Conservation (phyloP, 257 asterid species). For the Nicotiana noctiflora region DNA sequence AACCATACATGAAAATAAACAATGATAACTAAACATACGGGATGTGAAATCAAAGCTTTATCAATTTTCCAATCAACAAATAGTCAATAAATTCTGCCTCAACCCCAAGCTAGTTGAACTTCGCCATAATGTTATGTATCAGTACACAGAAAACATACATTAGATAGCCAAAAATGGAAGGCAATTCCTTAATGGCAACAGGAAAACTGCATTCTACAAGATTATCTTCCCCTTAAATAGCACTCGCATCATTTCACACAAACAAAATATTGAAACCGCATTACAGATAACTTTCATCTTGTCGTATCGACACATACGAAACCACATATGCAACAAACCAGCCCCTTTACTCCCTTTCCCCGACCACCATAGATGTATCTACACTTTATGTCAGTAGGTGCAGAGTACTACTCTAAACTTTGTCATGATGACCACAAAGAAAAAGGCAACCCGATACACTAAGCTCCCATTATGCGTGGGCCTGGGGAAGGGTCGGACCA, state of each 20-base stretch:
- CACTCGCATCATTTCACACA: background rate
- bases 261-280: background rate
- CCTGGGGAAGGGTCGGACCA: too few relatives aligned
- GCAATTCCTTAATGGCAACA: background rate
- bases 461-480: too few relatives aligned
- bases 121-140: background rate
- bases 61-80: background rate
- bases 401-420: background rate
- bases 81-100: background rate
- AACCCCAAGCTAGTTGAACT: background rate
- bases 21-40: background rate
- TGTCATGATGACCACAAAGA: too few relatives aligned
- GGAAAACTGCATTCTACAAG: background rate
- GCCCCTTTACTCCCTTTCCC: background rate
- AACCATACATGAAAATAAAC: background rate
- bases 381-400: background rate
- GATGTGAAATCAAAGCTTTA: background rate
- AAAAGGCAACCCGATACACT: too few relatives aligned
- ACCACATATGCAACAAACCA: background rate
- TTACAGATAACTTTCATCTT: background rate
- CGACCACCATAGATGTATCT: background rate
- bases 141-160: background rate
- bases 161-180: background rate
- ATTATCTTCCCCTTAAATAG: background rate
- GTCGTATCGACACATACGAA: background rate